Base-by-base conservation (phyloP, 1,284 basidiomycete genomes). In the Abortiporus biennis region DNA sequence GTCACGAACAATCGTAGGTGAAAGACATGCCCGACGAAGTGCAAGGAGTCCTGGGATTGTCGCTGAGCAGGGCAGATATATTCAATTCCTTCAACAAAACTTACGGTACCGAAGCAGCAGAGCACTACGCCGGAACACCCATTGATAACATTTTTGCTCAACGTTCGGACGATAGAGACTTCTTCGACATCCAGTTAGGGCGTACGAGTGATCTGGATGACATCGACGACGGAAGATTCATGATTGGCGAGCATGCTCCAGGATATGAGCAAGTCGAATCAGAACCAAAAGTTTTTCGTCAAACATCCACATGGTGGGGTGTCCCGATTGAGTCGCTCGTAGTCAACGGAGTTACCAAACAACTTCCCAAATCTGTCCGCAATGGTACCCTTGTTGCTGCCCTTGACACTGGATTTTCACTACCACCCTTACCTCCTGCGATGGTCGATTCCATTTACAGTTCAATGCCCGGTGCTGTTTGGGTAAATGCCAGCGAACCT, bases 31-130 rank as follows among this genome's bases (percentile, higher is more conserved):
- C n/a, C n/a, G n/a, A n/a, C 8, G 55, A 47, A 21, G 74, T 79
- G 1, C 72, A 79, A 0, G 78, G 85, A 0, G 58, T 87, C 22
- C 56, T 86, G 42, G 85, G 85, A 2, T 67, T 87, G 38, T 84
- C 61, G 2, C 87, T 76, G 59, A 62, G 76, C n/a, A 29, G 9
- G 8, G 27, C 27, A 29, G 27, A 8, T 29, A 29, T 29, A 9
- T 29, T 29, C 27, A 8, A 29, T 9, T 9, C 27, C n/a, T 8
- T 29, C n/a, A n/a, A 29, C 8, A n/a, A 8, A 8, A 9, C 8
- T n/a, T 29, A 29, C 27, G 49, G 52, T 4, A 17, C 29, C 2
- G 63, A 60, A 9, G 27, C 27, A 29, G 27, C 27, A 19, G 40
- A 36, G 38, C 46, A 46, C 38, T 45, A 51, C 42, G 32, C 44